Evolutionary conservation across 225 moss, liverwort and hornwort genomes (phyloP).

Genomic region (Neckera pumila): DNA sequence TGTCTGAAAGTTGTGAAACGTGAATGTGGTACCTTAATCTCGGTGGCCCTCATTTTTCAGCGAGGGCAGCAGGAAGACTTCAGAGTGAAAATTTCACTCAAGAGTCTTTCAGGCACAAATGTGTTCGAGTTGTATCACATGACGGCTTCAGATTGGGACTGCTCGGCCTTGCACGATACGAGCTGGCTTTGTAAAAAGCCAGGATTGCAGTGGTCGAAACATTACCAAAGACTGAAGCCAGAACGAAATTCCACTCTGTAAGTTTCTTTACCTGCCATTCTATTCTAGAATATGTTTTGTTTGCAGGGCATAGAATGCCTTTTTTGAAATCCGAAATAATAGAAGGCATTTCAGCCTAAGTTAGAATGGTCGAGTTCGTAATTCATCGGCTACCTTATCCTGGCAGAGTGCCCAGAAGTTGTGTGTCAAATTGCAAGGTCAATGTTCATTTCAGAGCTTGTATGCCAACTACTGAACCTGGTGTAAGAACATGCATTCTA

Average conservation of each 20-base stretch:
- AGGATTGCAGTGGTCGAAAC: not conserved
- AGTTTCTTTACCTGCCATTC: not conserved
- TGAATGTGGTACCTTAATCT: not conserved
- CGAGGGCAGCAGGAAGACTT: not conserved
- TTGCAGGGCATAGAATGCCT: not conserved
- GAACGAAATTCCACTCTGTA: not conserved
- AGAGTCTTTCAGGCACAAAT: not conserved
- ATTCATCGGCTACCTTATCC: not conserved
- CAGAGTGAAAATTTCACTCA: not conserved
- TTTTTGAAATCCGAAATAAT: not conserved
- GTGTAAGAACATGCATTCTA: not conserved
- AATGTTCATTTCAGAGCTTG: not conserved
- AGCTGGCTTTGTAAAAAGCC: not conserved
- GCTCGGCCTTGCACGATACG: not conserved
- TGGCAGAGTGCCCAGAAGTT: not conserved
- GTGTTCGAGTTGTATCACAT: not conserved
- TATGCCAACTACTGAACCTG: not conserved
- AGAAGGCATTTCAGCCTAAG: not conserved
- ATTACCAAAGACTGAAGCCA: not conserved
- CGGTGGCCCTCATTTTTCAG: not conserved
- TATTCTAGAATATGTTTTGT: not conserved
- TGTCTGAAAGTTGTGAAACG: not conserved
- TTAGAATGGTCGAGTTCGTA: not conserved
- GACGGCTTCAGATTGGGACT: conserved; percentile 1
- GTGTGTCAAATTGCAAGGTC: not conserved